These are phyloP conservation scores for Thinopyrum elongatum DNA, from an alignment of 176 grass and related monocot genomes.

Conservation along the genomic window DNA sequence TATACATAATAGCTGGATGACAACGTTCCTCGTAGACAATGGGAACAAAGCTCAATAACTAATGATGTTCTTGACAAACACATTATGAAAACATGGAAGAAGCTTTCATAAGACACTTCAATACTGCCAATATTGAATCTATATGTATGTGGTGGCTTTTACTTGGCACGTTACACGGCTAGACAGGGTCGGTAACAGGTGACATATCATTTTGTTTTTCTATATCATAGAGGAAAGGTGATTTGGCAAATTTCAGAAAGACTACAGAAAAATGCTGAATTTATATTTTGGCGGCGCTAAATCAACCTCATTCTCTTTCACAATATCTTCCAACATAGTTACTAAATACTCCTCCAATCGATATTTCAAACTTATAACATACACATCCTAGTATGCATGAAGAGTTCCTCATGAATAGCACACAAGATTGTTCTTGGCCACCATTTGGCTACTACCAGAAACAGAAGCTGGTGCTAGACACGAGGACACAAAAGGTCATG, in stretches of 20 bases:
- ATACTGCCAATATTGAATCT: not conserved
- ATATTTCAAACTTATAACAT: slow-evolving; percentile 16
- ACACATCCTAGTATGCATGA: slow-evolving; percentile 10
- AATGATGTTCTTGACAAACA: not conserved
- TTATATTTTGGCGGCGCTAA: not conserved
- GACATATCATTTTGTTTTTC: too few species aligned
- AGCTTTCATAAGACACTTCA: not conserved
- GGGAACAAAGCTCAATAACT: not conserved
- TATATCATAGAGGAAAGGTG: not conserved
- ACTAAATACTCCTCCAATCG: not conserved
- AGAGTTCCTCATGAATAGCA: not conserved
- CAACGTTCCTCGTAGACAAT: not conserved
- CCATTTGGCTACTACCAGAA: not conserved
- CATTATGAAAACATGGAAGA: not conserved
- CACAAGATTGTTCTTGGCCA: slow-evolving; percentile 16
- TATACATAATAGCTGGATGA: not conserved
- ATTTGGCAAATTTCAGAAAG: not conserved
- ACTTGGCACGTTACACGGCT: not conserved
- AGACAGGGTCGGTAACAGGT: not conserved
- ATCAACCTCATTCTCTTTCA: not conserved
- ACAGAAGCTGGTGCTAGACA: not conserved
- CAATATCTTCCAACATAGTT: slow-evolving; percentile 4
- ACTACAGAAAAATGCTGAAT: not conserved
- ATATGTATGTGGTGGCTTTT: not conserved
- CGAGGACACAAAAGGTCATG: too few species aligned